Evolutionary conservation across 2,329 filamentous ascomycete species (phyloP).

Genomic region (Colletotrichum graminicola): DNA sequence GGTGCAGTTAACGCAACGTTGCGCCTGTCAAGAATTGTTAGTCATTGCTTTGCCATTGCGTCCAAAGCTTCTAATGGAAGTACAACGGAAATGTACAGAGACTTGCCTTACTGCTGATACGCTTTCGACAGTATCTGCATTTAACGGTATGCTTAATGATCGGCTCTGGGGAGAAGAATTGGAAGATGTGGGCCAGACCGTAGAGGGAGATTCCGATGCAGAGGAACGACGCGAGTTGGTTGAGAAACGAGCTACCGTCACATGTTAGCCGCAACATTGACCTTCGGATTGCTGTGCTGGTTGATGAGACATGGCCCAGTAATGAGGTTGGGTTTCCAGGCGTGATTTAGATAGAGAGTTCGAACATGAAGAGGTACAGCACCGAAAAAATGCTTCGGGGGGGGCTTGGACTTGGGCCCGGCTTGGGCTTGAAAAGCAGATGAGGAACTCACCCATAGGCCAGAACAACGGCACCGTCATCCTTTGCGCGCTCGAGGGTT

Average conservation of each 20-base stretch:
- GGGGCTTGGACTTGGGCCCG: neutral
- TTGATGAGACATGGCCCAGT: no score
- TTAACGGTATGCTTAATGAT: constrained; percentile 79
- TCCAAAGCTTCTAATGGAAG: neutral
- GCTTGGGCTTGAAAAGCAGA: neutral
- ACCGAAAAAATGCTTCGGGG: neutral
- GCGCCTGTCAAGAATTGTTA: constrained; percentile 48
- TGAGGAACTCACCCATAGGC: constrained; percentile 71
- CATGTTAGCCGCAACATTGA: neutral
- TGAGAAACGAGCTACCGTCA: constrained; percentile 66
- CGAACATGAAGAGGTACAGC: neutral
- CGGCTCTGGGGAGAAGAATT: constrained; percentile 70
- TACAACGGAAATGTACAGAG: neutral
- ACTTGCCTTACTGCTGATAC: constrained; percentile 72
- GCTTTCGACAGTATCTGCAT: constrained; percentile 76
- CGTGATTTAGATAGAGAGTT: neutral
- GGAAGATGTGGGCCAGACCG: constrained; percentile 72
- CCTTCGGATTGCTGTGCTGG: no score
- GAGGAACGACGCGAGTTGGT: constrained; percentile 74
- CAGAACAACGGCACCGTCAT: constrained; percentile 79
- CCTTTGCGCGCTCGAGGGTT: constrained; percentile 75
- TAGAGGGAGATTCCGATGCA: constrained; percentile 76
- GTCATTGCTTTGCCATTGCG: neutral
- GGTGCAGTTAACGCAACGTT: constrained; percentile 63
- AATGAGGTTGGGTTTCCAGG: neutral